Base-by-base conservation (phyloP, 495 filamentous ascomycete species). In the Penicillium macrosclerotiorum region DNA sequence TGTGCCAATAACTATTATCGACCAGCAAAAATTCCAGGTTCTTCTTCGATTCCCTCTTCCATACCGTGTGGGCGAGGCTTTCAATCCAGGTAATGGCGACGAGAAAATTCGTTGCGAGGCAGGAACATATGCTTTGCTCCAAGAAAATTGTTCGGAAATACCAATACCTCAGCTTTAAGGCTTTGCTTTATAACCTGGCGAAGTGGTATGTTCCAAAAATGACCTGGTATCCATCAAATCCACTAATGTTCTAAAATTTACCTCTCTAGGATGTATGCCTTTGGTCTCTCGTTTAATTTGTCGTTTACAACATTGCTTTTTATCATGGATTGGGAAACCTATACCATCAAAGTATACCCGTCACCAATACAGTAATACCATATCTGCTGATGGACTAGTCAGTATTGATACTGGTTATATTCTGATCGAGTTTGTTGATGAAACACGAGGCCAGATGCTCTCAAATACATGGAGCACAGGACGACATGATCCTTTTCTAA, bases 51-150 rank as follows among this genome's bases (percentile, higher is more conserved):
- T 60, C 51, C 65, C 65, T 41, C 45, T 69, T 29, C 61, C 55
- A 45, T 64, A 67, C 46, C 50, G 51, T 36, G 32, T 66, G 37
- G 65, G 53, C 13, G 65, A 69, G 49, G 40, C 37, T 19, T 48
- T 29, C 22, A 45, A 48, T 40, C 54, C 65, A 42, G 64, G 64
- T 43, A 69, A 58, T 46, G 39, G 54, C 5, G 63, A 68, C 47
- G 63, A 68, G 43, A 68, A 68, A 44, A 33, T 68, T 22, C 55
- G 65, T 37, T 66, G 52, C 50, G 65, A 65, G 47, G 62, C 52
- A 12, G 64, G 41, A 35, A 64, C 65, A 3, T 69, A 61, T 48
- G 45, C 24, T 22, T 53, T 45, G 54, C 44, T 57, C n/a, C 34
- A 50, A 48, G 34, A 50, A 20, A 42, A 50, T 41, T 47, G 47